phyloP scores from a whole-genome alignment of 1,139 yeast species.

The Debaryomyces nepalensis region DNA sequence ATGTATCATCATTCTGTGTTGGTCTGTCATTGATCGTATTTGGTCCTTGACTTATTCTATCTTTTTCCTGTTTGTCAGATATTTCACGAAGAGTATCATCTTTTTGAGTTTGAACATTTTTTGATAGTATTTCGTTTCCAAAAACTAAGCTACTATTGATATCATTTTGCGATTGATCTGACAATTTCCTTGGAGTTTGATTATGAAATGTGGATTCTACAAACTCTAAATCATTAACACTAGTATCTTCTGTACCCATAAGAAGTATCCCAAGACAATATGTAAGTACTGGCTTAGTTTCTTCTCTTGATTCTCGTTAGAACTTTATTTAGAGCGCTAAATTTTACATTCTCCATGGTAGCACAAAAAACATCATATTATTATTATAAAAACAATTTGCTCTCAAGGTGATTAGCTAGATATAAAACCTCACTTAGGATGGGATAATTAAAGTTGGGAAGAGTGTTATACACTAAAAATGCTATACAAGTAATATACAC shows the following conservation, averaged over 20 bases:
- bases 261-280: conserved; percentile 1
- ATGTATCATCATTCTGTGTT: conserved; percentile 14
- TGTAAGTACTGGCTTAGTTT: background rate
- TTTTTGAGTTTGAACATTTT: conserved; percentile 3
- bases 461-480: background rate
- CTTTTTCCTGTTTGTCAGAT: conserved; percentile 2
- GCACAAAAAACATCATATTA: conserved; percentile 10
- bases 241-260: conserved; percentile 5
- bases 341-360: background rate
- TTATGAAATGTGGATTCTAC: conserved; percentile 3
- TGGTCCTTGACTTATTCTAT: background rate
- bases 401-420: background rate
- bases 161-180: conserved; percentile 15
- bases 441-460: too few relatives aligned
- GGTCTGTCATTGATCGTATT: conserved; percentile 1
- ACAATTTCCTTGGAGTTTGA: conserved; percentile 4
- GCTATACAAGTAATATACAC: conserved; percentile 6
- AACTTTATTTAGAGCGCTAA: background rate
- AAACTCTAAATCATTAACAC: conserved; percentile 2
- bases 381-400: background rate
- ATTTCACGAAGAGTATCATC: background rate
- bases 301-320: background rate
- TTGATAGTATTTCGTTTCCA: conserved; percentile 21
- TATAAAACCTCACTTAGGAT: too few relatives aligned
- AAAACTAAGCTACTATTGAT: conserved; percentile 28